These are phyloP conservation scores for Isatis tinctoria DNA, from an alignment of 345 rosid genomes.

Conservation along the genomic window DNA sequence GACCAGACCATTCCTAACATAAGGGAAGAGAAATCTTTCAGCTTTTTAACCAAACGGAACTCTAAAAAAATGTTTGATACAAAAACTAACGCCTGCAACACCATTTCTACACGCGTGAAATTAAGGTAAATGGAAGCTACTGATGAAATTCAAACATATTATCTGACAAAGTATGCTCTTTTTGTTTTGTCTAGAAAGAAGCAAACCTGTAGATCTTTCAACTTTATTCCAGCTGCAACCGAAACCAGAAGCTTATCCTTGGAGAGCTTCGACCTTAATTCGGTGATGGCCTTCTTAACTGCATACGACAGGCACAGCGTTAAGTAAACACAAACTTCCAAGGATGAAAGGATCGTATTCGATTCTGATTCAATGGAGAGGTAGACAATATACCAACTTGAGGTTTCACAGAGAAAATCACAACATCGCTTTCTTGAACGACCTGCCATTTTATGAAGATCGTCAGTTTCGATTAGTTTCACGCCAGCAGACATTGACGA, in stretches of 20 bases:
- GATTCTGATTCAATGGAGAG: background rate
- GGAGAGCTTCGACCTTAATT: constrained; percentile 57
- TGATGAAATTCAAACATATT: background rate
- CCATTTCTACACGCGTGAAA: background rate
- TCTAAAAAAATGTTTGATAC: background rate
- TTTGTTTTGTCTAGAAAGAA: background rate
- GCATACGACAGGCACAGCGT: background rate
- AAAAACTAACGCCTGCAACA: background rate
- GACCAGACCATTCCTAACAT: constrained; percentile 83
- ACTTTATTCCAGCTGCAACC: constrained; percentile 76
- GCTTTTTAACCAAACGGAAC: background rate
- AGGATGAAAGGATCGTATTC: background rate
- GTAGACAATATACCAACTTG: constrained; percentile 50
- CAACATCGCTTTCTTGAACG: constrained; percentile 70
- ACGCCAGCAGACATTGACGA: background rate
- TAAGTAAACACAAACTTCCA: background rate
- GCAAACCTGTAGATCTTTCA: constrained; percentile 82
- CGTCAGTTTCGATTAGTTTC: background rate
- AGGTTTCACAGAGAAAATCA: constrained; percentile 86
- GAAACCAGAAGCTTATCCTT: constrained; percentile 81
- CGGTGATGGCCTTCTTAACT: constrained; percentile 55
- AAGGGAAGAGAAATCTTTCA: background rate
- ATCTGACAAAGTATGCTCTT: background rate
- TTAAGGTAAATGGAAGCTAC: background rate
- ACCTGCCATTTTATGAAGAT: constrained; percentile 45